Base-by-base conservation (phyloP, 2,329 filamentous ascomycete species). In the Diplocarpon mali region DNA sequence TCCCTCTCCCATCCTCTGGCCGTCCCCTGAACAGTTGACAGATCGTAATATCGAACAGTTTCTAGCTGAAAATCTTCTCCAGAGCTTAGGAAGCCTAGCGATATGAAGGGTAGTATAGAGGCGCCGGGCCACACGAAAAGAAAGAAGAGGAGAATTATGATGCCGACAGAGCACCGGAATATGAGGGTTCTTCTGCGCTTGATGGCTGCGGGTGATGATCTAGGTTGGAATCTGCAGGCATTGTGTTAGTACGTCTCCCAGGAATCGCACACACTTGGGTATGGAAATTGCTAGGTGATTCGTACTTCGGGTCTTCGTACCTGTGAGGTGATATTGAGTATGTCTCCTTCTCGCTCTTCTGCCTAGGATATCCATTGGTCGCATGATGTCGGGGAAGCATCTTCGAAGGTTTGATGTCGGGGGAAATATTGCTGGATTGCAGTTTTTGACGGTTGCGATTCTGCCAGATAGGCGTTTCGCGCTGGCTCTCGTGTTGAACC, bases 21-120 rank as follows among this genome's bases (percentile, higher is more conserved):
- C 7, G 88, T 92, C 37, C 92, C 92, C 62, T 92, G 84, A 5
- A 94, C 87, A 62, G 92, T 86, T 54, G 83, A 83, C 51, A 98
- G 72, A 63, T 98, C 92, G 67, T 96, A 96, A 67, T 98, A 96
- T 63, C 90, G 85, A 49, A 98, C 85, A 1, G 90, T 96, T 64
- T 96, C 87, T 46, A 96, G 78, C 60, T 94, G 81, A 51, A 86
- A 76, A 54, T 85, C 80, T 42, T 82, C 78, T 42, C 70, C 68
- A 16, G 73, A 69, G 32, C 79, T 78, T 40, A 89, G 68, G 30
- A 90, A 72, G 27, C 83, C 85, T 39, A 93, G 69, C 1, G 84
- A 83, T 60, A 68, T 73, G 61, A 69, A 71, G 61, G 68, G 86
- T 55, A 67, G 80, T 57, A 69, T 70, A 54, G 67, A 77, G 64